A percentile compares a stretch with the other conserved stretches of the same genome.
Conservation (phyloP, 2,329 filamentous ascomycete species). For the Trichoderma aggressivum region DNA sequence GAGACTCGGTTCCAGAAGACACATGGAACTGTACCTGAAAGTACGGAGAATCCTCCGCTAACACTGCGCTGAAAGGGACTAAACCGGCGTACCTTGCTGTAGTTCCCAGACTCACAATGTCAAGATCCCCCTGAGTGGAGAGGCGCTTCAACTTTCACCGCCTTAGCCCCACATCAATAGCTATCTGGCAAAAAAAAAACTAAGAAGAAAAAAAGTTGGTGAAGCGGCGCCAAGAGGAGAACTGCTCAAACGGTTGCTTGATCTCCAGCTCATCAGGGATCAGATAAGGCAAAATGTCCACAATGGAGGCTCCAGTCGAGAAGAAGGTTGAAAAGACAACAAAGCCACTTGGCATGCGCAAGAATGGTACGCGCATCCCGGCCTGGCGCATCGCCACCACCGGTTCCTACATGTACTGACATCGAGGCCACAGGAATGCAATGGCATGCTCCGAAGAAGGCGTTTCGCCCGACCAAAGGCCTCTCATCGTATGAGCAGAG, state of each 20-base stretch:
- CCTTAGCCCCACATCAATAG: slow-evolving; percentile 8
- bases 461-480: slow-evolving; percentile 79
- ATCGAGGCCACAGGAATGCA: slow-evolving; percentile 68
- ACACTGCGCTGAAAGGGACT: neutral
- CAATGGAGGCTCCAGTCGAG: slow-evolving; percentile 24
- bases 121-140: slow-evolving; percentile 7
- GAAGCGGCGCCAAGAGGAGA: neutral
- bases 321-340: slow-evolving; percentile 34
- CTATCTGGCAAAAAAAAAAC: slow-evolving; percentile 6
- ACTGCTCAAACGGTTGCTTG: neutral
- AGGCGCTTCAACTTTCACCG: neutral
- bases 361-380: slow-evolving; percentile 64
- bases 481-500: slow-evolving; percentile 77
- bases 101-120: neutral
- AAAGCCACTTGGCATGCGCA: slow-evolving; percentile 65
- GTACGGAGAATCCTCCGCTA: neutral
- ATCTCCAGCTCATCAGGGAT: neutral
- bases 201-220: no score
- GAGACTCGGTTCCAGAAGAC: neutral
- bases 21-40: neutral
- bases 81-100: neutral
- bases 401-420: neutral
- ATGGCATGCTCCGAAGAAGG: slow-evolving; percentile 80
- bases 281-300: neutral
- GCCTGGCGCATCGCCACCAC: neutral